Evolutionary conservation across 2,329 filamentous ascomycete genomes (phyloP).

Genomic region (Paracamarosporium sp.): DNA sequence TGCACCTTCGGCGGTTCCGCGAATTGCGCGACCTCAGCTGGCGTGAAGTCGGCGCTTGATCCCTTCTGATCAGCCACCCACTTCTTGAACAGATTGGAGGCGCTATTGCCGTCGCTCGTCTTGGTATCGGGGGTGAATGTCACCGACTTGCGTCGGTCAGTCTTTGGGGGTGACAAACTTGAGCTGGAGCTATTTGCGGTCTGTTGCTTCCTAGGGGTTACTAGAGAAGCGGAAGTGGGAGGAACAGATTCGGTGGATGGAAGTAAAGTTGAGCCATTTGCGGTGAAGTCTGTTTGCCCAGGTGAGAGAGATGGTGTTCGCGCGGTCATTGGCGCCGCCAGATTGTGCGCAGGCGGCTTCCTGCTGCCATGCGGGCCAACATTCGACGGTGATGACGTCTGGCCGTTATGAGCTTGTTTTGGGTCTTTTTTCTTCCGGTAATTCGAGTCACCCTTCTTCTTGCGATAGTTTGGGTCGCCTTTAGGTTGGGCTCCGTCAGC

Average conservation of each 20-base stretch:
- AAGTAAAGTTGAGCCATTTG: conserved; percentile 32
- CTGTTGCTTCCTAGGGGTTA: conserved; percentile 24
- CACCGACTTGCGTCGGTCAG: conserved; percentile 62
- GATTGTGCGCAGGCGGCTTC: conserved; percentile 9
- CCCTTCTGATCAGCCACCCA: conserved; percentile 51
- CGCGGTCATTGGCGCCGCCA: conserved; percentile 8
- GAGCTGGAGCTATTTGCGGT: conserved; percentile 17
- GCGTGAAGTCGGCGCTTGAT: conserved; percentile 26
- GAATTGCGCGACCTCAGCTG: conserved; percentile 33
- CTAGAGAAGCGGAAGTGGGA: conserved; percentile 10
- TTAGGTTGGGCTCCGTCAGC: conserved; percentile 23
- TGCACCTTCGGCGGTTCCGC: conserved; percentile 29
- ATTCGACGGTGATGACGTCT: background rate
- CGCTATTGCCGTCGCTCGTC: conserved; percentile 61
- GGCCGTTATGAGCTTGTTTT: background rate
- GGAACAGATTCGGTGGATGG: conserved; percentile 37
- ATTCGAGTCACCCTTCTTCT: conserved; percentile 35
- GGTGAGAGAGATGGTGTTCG: conserved; percentile 30
- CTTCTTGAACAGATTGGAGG: conserved; percentile 58
- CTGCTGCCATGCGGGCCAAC: background rate
- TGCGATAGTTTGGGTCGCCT: conserved; percentile 46
- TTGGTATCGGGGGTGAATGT: conserved; percentile 71
- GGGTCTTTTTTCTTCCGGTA: conserved; percentile 20
- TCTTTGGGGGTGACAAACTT: conserved; percentile 26
- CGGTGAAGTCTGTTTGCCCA: conserved; percentile 13